Percentiles rank a stretch among this genome's conserved stretches.
phyloP scores from a whole-genome alignment of 176 grass and related monocot species.

The Lolium rigidum region DNA sequence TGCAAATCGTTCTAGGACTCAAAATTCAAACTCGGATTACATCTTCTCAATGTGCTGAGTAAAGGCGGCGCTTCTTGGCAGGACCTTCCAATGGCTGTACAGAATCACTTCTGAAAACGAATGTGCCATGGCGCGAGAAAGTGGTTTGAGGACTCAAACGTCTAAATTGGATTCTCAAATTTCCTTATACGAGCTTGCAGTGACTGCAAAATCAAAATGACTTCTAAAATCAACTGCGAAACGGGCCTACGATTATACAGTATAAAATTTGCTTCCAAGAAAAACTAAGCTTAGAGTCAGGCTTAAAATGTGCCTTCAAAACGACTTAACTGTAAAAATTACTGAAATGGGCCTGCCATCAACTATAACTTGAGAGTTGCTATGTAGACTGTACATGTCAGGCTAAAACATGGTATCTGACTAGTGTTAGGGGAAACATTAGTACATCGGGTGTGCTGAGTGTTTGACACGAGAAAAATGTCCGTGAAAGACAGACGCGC shows the following conservation, averaged over 20 bases:
- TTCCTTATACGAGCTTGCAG: neutral
- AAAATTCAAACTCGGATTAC: neutral
- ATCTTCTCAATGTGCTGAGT: neutral
- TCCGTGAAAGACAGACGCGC: too few relatives aligned
- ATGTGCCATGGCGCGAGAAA: too few relatives aligned
- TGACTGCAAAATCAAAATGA: neutral
- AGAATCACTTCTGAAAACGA: too few relatives aligned
- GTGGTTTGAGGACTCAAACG: neutral
- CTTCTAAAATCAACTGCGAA: neutral
- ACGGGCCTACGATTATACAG: neutral
- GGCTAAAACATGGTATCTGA: neutral
- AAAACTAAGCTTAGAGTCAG: neutral
- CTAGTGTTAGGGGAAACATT: neutral
- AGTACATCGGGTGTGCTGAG: neutral
- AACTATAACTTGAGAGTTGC: neutral
- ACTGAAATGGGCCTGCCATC: too few relatives aligned
- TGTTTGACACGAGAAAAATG: too few relatives aligned
- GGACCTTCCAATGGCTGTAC: too few relatives aligned
- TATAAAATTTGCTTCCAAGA: neutral
- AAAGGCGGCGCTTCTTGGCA: neutral
- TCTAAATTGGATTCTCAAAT: too few relatives aligned
- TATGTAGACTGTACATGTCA: neutral
- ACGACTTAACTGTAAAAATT: too few relatives aligned
- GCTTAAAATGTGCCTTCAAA: too few relatives aligned
- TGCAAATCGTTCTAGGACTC: neutral